Evolutionary conservation across 495 filamentous ascomycete species (phyloP).

Genomic region (Aspergillus saccharolyticus): DNA sequence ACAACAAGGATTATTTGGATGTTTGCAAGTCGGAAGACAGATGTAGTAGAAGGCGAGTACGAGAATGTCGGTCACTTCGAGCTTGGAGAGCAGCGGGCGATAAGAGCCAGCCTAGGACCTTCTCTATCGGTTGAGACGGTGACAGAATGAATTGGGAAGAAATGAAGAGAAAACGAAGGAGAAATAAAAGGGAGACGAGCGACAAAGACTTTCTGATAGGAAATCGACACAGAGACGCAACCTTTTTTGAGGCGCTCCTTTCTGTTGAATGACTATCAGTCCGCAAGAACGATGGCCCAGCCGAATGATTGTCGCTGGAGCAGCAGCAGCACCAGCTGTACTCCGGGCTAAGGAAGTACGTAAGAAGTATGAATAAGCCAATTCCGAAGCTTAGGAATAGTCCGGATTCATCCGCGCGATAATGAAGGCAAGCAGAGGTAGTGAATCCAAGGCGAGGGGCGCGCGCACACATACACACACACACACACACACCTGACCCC

Average conservation of each 20-base stretch:
- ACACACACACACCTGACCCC: too few species aligned
- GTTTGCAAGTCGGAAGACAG: conserved; percentile 2
- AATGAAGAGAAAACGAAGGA: conserved; percentile 6
- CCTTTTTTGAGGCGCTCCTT: neutral
- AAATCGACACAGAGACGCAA: neutral
- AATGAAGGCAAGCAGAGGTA: neutral
- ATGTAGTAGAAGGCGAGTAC: neutral
- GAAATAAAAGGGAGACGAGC: conserved; percentile 5
- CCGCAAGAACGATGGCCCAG: neutral
- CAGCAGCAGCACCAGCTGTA: neutral
- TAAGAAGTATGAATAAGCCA: neutral
- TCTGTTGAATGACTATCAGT: neutral
- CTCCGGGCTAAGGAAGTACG: neutral
- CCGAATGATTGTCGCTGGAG: neutral
- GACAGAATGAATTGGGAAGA: conserved; percentile 2
- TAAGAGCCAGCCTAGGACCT: neutral
- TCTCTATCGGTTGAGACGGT: neutral
- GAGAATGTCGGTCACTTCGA: neutral
- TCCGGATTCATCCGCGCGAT: neutral
- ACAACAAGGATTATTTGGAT: neutral
- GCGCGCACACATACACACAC: too few species aligned
- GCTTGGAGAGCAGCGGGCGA: neutral
- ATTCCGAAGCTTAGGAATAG: neutral
- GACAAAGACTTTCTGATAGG: neutral
- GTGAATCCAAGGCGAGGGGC: too few species aligned